These are phyloP conservation scores for Candida chauliodis DNA, from an alignment of 805 yeast genomes.

Conservation along the genomic window DNA sequence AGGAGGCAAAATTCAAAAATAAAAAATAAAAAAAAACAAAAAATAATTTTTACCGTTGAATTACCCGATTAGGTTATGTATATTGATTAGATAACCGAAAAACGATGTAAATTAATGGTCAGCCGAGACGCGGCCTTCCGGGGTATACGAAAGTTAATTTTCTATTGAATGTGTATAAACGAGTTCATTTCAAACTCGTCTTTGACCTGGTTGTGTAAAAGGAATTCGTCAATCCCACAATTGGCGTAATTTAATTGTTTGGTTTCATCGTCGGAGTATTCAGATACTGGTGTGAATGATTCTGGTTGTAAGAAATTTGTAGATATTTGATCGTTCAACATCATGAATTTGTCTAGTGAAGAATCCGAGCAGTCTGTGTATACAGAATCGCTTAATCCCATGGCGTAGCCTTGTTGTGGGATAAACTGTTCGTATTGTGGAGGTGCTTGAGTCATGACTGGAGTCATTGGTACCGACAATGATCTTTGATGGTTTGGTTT, in stretches of 20 bases:
- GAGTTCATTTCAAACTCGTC: conserved; percentile 26
- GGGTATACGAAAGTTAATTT: too few species aligned
- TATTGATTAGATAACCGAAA: too few species aligned
- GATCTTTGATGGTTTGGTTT: conserved; percentile 5
- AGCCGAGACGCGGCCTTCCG: too few species aligned
- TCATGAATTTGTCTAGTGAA: conserved; percentile 29
- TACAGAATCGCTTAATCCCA: conserved; percentile 3
- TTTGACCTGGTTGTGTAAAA: conserved; percentile 13
- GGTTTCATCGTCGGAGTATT: conserved; percentile 18
- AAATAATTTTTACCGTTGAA: too few species aligned
- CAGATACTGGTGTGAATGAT: conserved; percentile 20
- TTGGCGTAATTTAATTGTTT: not conserved
- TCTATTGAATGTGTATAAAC: conserved; percentile 1
- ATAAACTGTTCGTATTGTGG: not conserved
- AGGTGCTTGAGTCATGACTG: conserved; percentile 2
- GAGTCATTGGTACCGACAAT: conserved; percentile 7
- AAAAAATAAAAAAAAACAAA: too few species aligned
- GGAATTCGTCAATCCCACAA: conserved; percentile 21
- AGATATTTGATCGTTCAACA: conserved; percentile 21
- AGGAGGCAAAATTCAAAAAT: not conserved
- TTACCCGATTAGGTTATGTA: too few species aligned
- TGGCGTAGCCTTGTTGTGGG: not conserved
- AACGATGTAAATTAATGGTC: too few species aligned
- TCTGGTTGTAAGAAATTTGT: not conserved
- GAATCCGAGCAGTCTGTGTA: conserved; percentile 6